Evolutionary conservation across 106 monocot genomes (phyloP).

Genomic region (Allium fistulosum): DNA sequence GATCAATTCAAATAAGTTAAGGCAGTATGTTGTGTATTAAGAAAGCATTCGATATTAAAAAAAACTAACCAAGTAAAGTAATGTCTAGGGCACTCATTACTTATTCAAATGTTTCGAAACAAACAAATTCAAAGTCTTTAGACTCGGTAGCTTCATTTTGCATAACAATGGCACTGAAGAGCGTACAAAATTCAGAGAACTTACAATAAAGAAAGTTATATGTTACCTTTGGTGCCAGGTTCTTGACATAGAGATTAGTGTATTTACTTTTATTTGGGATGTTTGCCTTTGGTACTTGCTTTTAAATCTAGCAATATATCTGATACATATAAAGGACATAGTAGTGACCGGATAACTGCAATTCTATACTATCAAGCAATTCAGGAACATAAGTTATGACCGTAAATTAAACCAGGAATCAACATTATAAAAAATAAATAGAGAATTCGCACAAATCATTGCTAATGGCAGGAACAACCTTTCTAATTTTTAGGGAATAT

Average conservation of each 20-base stretch:
- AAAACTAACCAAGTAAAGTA: conserved; percentile 39
- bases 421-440: not conserved
- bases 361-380: not conserved
- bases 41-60: too few relatives aligned
- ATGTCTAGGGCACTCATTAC: conserved; percentile 45
- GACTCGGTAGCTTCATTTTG: conserved; percentile 34
- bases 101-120: conserved; percentile 25
- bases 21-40: too few relatives aligned
- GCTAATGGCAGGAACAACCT: conserved; percentile 4
- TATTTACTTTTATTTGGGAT: conserved; percentile 6
- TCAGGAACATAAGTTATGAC: not conserved
- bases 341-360: not conserved
- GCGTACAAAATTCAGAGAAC: conserved; percentile 47
- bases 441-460: conserved; percentile 31
- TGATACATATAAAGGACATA: conserved; percentile 15
- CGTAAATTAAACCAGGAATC: not conserved
- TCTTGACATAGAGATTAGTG: conserved; percentile 62
- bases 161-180: conserved; percentile 46
- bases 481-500: too few relatives aligned
- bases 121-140: conserved; percentile 60
- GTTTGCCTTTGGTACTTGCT: conserved; percentile 31
- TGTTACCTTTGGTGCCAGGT: conserved; percentile 34
- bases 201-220: conserved; percentile 25
- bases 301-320: conserved; percentile 56
- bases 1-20: not conserved